Evolutionary conservation across 352 stramenopile genomes (phyloP).

Genomic region (Discostella stelligera): DNA sequence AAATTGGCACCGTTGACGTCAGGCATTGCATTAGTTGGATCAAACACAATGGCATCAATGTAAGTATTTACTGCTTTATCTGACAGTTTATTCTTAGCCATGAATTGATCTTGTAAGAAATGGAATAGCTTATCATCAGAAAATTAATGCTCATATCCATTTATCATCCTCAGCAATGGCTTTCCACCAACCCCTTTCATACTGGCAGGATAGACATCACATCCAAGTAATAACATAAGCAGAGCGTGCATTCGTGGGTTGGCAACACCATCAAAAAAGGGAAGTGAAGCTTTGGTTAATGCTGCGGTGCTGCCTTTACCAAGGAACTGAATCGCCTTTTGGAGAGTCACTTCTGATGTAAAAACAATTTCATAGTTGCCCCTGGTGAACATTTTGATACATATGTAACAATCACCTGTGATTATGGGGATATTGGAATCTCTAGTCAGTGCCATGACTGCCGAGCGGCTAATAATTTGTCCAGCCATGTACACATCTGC

Average conservation of each 20-base stretch:
- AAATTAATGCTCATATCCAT: not conserved
- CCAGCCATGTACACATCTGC: constrained; percentile 30
- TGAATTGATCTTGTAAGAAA: not conserved
- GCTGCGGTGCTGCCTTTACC: not conserved
- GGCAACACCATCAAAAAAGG: constrained; percentile 16
- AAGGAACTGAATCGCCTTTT: not conserved
- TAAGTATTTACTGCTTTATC: constrained; percentile 26
- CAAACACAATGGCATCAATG: constrained; percentile 18
- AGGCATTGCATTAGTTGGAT: constrained; percentile 17
- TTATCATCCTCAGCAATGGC: not conserved
- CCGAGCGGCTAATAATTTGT: not conserved
- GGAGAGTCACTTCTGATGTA: constrained; percentile 13
- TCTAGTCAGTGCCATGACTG: constrained; percentile 24
- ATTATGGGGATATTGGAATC: constrained; percentile 34
- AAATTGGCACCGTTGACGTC: not conserved
- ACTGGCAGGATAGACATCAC: constrained; percentile 14
- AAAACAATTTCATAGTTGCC: constrained; percentile 6
- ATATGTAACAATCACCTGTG: constrained; percentile 22
- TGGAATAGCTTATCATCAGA: not conserved
- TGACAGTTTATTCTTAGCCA: constrained; percentile 1
- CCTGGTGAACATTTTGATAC: constrained; percentile 25
- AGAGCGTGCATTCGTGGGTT: constrained; percentile 1
- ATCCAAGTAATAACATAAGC: constrained; percentile 14
- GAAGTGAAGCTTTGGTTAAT: not conserved
- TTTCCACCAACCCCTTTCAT: not conserved